phyloP scores from a whole-genome alignment of 768 basidiomycete genomes.

The Glaciozyma antarctica region DNA sequence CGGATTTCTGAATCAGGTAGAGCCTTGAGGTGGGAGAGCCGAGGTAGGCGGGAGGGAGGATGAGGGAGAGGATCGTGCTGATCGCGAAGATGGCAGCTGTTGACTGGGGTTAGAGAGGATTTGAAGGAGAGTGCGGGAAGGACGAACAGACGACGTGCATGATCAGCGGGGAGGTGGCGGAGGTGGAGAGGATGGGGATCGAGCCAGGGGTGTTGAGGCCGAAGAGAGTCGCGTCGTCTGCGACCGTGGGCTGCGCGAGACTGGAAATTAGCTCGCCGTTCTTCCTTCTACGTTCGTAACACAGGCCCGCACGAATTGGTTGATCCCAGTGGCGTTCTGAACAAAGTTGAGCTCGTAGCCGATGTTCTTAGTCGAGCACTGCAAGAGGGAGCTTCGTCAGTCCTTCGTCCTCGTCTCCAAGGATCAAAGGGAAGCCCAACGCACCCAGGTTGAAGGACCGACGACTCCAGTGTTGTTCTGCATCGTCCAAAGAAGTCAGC shows the following conservation, averaged over 20 bases:
- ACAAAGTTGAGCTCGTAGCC: conserved; percentile 22
- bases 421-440: background rate
- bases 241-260: conserved; percentile 5
- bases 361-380: conserved; percentile 16
- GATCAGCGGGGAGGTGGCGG: conserved; percentile 19
- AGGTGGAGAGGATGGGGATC: conserved; percentile 7
- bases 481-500: background rate
- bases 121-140: background rate
- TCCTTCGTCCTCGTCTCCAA: background rate
- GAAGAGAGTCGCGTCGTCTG: conserved; percentile 15
- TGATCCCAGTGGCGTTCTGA: conserved; percentile 17
- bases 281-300: background rate
- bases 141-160: conserved; percentile 22
- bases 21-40: conserved; percentile 17
- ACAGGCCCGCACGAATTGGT: conserved; percentile 21
- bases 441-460: background rate
- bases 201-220: conserved; percentile 6
- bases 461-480: background rate
- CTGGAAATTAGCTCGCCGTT: background rate
- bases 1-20: conserved; percentile 27
- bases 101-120: background rate
- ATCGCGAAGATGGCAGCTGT: conserved; percentile 17
- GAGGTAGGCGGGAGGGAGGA: conserved; percentile 21
- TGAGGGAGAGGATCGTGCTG: conserved; percentile 18
- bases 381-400: background rate